Percentiles rank a stretch among this genome's conserved stretches.
These are phyloP conservation scores for Pythium brassicae DNA, from an alignment of 352 stramenopile species.

Conservation along the genomic window DNA sequence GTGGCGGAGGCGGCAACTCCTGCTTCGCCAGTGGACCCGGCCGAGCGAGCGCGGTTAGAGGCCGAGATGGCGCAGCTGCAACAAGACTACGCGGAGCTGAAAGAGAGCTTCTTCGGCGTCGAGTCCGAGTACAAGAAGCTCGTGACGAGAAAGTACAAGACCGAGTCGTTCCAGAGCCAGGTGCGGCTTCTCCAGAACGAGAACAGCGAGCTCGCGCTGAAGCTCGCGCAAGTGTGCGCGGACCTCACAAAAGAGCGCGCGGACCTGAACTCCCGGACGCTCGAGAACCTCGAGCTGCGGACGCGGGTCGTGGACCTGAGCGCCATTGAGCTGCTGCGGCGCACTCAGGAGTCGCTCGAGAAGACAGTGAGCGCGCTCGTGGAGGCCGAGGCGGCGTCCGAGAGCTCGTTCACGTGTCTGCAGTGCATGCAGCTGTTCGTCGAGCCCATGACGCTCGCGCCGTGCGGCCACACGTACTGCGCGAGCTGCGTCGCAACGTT, in stretches of 20 bases:
- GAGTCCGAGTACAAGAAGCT: slow-evolving; percentile 50
- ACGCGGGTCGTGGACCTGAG: slow-evolving; percentile 45
- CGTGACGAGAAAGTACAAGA: slow-evolving; percentile 70
- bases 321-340: slow-evolving; percentile 40
- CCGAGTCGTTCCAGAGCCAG: slow-evolving; percentile 70
- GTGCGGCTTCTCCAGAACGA: slow-evolving; percentile 61
- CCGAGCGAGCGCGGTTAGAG: slow-evolving; percentile 8
- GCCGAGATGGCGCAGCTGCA: slow-evolving; percentile 30
- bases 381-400: slow-evolving; percentile 62
- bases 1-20: slow-evolving; percentile 1
- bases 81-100: slow-evolving; percentile 20
- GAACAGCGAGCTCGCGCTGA: slow-evolving; percentile 42
- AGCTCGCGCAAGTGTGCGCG: slow-evolving; percentile 31
- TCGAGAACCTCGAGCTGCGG: slow-evolving; percentile 46
- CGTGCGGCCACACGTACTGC: slow-evolving; percentile 75
- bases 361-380: slow-evolving; percentile 63
- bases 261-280: slow-evolving; percentile 29
- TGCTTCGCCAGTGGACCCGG: not conserved
- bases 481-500: slow-evolving; percentile 38
- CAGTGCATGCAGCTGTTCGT: slow-evolving; percentile 68
- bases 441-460: slow-evolving; percentile 58
- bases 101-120: slow-evolving; percentile 20
- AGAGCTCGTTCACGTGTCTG: slow-evolving; percentile 73
- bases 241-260: slow-evolving; percentile 31
- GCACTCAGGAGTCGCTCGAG: slow-evolving; percentile 63